A percentile compares a stretch with the other conserved stretches of the same genome.
Evolutionary conservation across 1,284 basidiomycete species (phyloP).

Genomic region (Ustilago sp.): DNA sequence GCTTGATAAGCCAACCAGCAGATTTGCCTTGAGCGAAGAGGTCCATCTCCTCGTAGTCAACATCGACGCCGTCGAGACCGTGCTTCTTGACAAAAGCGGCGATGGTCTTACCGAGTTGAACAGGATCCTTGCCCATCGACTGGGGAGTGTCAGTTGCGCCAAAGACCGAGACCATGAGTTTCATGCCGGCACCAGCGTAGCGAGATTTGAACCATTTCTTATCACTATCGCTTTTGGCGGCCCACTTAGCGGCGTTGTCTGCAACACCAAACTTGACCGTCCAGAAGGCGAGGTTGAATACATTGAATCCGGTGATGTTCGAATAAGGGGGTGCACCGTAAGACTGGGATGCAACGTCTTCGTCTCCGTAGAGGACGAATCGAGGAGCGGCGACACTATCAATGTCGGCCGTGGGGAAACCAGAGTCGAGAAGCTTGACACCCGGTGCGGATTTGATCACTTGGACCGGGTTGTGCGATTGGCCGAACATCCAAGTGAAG

Average conservation of each 20-base stretch:
- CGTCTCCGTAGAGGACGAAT: slow-evolving; percentile 51
- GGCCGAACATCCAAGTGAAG: slow-evolving; percentile 34
- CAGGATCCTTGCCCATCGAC: slow-evolving; percentile 27
- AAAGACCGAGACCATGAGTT: slow-evolving; percentile 60
- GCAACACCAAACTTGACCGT: slow-evolving; percentile 68
- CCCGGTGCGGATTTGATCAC: slow-evolving; percentile 36
- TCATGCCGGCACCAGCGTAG: slow-evolving; percentile 72
- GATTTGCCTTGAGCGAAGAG: slow-evolving; percentile 39
- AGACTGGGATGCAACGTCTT: slow-evolving; percentile 31
- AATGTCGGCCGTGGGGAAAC: slow-evolving; percentile 44
- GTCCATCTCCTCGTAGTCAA: slow-evolving; percentile 74
- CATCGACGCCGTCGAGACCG: slow-evolving; percentile 74
- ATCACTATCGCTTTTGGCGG: slow-evolving; percentile 43
- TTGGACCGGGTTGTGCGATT: slow-evolving; percentile 24
- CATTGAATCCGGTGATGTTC: slow-evolving; percentile 67
- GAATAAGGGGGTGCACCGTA: slow-evolving; percentile 48
- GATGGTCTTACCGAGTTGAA: slow-evolving; percentile 40
- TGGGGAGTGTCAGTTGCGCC: slow-evolving; percentile 75
- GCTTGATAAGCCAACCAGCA: slow-evolving; percentile 69
- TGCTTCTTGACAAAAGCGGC: slow-evolving; percentile 72
- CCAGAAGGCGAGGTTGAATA: slow-evolving; percentile 73
- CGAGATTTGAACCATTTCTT: slow-evolving; percentile 64
- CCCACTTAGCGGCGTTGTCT: slow-evolving; percentile 62
- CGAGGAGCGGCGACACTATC: slow-evolving; percentile 42
- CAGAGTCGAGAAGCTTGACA: slow-evolving; percentile 36